These are phyloP conservation scores for Dactylonectria macrodidyma DNA, from an alignment of 2,329 filamentous ascomycete species.

Conservation along the genomic window DNA sequence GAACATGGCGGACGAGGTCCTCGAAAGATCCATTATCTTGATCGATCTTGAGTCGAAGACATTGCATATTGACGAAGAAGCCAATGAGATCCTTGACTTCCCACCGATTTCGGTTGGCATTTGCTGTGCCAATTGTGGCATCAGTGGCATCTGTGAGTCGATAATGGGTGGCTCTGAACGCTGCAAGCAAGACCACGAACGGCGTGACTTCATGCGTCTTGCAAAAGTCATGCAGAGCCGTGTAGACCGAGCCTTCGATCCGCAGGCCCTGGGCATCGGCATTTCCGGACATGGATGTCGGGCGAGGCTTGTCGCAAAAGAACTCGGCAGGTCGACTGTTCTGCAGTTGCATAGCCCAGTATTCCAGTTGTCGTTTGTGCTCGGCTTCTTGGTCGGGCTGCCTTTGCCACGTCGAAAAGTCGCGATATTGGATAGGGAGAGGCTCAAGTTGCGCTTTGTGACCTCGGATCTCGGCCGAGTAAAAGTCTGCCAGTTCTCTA, in stretches of 20 bases:
- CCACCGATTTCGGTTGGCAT: constrained; percentile 36
- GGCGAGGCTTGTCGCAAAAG: constrained; percentile 24
- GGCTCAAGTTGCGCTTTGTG: constrained; percentile 30
- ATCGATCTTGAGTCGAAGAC: constrained; percentile 33
- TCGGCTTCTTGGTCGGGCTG: background rate
- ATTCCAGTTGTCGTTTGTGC: constrained; percentile 19
- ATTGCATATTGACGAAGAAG: constrained; percentile 47
- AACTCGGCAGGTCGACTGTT: constrained; percentile 29
- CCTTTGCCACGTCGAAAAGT: constrained; percentile 36
- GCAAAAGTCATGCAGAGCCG: constrained; percentile 29
- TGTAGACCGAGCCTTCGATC: constrained; percentile 28
- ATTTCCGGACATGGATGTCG: constrained; percentile 32
- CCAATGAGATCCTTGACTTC: constrained; percentile 42
- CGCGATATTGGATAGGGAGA: constrained; percentile 43
- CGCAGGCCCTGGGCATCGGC: constrained; percentile 21
- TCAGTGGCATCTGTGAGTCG: constrained; percentile 43
- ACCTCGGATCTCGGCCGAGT: constrained; percentile 28
- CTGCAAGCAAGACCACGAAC: constrained; percentile 34
- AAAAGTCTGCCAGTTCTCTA: constrained; percentile 19
- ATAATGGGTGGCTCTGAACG: constrained; percentile 45
- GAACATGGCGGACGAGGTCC: constrained; percentile 36
- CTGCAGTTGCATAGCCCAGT: constrained; percentile 26
- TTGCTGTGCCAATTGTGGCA: constrained; percentile 40
- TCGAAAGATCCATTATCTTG: constrained; percentile 29
- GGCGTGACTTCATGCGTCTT: constrained; percentile 16